Evolutionary conservation across 257 asterid genomes (phyloP), one percentile per base, ranked within the genome.

Genomic region (Ballota nigra): DNA sequence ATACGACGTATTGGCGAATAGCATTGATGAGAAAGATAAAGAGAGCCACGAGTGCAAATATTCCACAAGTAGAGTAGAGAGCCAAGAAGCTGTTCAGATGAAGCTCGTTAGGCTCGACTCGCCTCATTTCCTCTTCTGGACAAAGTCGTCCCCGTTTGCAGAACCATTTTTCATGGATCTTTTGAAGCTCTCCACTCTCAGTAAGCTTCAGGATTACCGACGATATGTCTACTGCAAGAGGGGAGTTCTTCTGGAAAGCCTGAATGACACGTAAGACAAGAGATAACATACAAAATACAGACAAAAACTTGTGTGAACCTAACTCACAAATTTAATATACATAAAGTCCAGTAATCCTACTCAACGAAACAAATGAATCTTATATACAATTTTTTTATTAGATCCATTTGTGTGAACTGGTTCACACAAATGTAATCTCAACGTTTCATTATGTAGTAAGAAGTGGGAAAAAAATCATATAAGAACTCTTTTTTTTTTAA

Each of bases 221-320:
- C 4, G 92, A 84, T 31, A 88, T 66, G 70, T 86, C 96, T 1
- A 80, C 68, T 3, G 89, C 85, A 58, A 86, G 83, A 4, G 90
- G 89, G 56, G 96, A 88, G 76, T 84, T 86, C 76, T 84, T 83
- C 19, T 86, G 82, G 72, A 88, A 88, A 68, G 89, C 96, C 96
- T 88, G 64, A 60, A 68, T 10, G 45, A 8, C 15, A 10, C 43
- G 43, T 36, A 10, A 9, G 15, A 38, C 15, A 10, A 9, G 45
- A 10, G 45, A 38, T 38, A 15, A 38, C 45, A 8, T 10, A 34
- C 10, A 34, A 0, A 31, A 4, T 31, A 2, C 4, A 4, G 36
- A 31, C 6, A 31, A 31, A 31, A 34, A 34, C 9, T 34, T 7
- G 40, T 34, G 2, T 34, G 40, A 34, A 34, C 34, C 34, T 31